A percentile compares a stretch with the other conserved stretches of the same genome.
phyloP scores from a whole-genome alignment of 2,329 filamentous ascomycete species.

The Beauveria bassiana region DNA sequence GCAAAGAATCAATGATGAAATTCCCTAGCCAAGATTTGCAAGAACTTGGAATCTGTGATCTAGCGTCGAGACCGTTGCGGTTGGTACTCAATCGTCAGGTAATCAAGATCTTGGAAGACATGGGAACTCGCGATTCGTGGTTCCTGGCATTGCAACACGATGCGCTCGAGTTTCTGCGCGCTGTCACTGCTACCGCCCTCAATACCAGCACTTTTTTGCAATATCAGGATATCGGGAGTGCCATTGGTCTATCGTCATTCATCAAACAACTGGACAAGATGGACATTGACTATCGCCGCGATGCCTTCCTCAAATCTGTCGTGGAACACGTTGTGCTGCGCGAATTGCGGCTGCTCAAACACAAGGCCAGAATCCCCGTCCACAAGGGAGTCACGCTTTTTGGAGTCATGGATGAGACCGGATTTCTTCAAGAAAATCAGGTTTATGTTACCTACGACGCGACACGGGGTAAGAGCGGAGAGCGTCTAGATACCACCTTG shows the following conservation, averaged over 20 bases:
- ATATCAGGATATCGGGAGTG: conserved; percentile 50
- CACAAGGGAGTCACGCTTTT: conserved; percentile 66
- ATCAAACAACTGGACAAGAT: conserved; percentile 52
- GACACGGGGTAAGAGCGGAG: conserved; percentile 16
- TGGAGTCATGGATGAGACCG: conserved; percentile 78
- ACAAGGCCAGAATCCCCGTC: conserved; percentile 69
- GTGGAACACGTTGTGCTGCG: conserved; percentile 64
- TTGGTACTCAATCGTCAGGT: conserved; percentile 70
- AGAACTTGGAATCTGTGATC: conserved; percentile 65
- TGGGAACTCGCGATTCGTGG: conserved; percentile 48
- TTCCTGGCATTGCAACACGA: conserved; percentile 58
- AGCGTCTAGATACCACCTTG: conserved; percentile 23
- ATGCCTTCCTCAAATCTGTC: conserved; percentile 59
- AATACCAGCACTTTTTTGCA: conserved; percentile 63
- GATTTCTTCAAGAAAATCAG: conserved; percentile 55
- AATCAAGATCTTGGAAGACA: conserved; percentile 81
- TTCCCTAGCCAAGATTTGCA: conserved; percentile 49
- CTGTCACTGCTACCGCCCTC: conserved; percentile 46
- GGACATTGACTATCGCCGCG: conserved; percentile 56
- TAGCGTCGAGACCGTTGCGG: conserved; percentile 57
- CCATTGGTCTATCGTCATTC: conserved; percentile 53
- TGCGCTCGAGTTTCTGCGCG: conserved; percentile 52
- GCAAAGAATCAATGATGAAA: conserved; percentile 69
- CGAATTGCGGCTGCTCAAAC: conserved; percentile 67
- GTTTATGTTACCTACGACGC: conserved; percentile 57